Evolutionary conservation across 257 asterid genomes (phyloP).

Genomic region (Fraxinus pennsylvanica): DNA sequence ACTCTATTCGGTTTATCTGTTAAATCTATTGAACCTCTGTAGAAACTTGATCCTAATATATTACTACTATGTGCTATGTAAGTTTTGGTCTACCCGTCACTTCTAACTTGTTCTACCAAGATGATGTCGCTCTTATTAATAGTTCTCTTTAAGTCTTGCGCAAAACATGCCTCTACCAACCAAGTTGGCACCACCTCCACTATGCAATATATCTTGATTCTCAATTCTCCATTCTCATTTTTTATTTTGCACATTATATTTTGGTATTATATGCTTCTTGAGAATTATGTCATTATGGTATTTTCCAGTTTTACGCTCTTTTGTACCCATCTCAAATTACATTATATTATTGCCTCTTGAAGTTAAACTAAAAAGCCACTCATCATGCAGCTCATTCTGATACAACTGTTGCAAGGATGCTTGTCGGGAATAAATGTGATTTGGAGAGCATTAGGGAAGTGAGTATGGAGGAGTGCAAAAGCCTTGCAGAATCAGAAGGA

Average conservation of each 20-base stretch:
- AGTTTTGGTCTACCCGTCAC: too few species aligned
- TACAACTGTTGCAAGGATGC: constrained; percentile 60
- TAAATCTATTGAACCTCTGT: neutral
- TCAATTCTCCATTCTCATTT: neutral
- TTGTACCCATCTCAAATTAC: neutral
- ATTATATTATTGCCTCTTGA: neutral
- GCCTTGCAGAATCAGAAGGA: constrained; percentile 64
- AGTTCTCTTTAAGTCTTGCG: too few species aligned
- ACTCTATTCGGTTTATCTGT: neutral
- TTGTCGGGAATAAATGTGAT: constrained; percentile 60
- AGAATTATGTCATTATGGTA: neutral
- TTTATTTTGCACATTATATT: neutral
- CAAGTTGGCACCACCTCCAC: neutral
- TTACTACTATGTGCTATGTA: too few species aligned
- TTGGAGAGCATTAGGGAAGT: constrained; percentile 56
- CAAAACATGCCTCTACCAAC: neutral
- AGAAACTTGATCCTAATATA: neutral
- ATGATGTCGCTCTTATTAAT: too few species aligned
- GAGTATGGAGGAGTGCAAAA: constrained; percentile 58
- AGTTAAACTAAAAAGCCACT: neutral
- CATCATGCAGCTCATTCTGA: constrained; percentile 59
- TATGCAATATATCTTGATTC: neutral
- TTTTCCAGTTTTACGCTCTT: neutral
- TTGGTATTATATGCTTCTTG: neutral
- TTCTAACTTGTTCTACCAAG: too few species aligned